Percentiles rank a stretch among this genome's conserved stretches.
Conservation (phyloP, 1,284 basidiomycete genomes). For the Ustilago bromivora region DNA sequence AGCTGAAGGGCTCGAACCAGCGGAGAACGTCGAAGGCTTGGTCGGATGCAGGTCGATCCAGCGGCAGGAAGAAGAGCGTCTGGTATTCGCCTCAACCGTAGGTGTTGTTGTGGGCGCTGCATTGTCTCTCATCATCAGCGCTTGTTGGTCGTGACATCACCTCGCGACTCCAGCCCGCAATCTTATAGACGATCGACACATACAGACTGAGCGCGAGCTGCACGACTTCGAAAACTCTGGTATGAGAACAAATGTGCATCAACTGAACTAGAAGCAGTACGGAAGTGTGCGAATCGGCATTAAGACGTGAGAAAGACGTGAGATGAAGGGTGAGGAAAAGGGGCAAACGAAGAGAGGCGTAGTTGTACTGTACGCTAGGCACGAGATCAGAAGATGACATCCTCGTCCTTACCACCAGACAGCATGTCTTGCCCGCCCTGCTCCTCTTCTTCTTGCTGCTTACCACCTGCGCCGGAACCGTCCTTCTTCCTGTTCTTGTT, state of each 20-base stretch:
- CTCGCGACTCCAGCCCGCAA: neutral
- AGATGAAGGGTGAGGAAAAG: neutral
- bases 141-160: slow-evolving; percentile 29
- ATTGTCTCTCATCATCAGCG: slow-evolving; percentile 40
- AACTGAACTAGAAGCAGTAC: neutral
- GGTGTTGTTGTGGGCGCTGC: slow-evolving; percentile 45
- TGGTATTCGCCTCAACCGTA: slow-evolving; percentile 43
- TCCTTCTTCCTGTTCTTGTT: slow-evolving; percentile 23
- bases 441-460: slow-evolving; percentile 14
- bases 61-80: slow-evolving; percentile 24
- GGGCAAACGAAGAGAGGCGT: neutral
- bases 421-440: slow-evolving; percentile 57
- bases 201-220: neutral
- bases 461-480: neutral
- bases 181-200: neutral
- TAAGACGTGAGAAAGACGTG: neutral
- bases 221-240: neutral
- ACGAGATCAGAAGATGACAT: slow-evolving; percentile 64
- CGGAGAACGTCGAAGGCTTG: neutral
- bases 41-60: too few relatives aligned
- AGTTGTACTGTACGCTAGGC: neutral
- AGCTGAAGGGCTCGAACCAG: neutral
- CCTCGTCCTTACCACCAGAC: slow-evolving; percentile 65
- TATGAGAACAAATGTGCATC: neutral
- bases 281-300: neutral